Base-by-base conservation (phyloP, 2,329 filamentous ascomycete species). In the Alternaria infectoria region DNA sequence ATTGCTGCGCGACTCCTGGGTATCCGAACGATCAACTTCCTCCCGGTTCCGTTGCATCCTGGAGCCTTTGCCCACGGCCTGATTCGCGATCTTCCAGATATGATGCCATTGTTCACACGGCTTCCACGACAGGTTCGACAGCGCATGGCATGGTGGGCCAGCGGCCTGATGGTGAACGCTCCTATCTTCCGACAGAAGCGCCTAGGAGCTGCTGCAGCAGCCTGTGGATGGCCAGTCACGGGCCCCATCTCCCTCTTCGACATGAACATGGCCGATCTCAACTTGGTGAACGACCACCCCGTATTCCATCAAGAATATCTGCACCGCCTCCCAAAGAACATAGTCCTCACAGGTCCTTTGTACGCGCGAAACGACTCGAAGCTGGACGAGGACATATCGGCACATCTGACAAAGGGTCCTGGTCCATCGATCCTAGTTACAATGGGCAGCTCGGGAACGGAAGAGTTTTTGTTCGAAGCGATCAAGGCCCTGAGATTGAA, bases 241-340 rank as follows among this genome's bases (percentile, higher is more conserved):
- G 75, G 75, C 0, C 75, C 75, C 1, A 76, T 77, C 30, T 75
- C 72, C 2, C 69, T 77, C 12, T 77, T 77, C 64, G 75, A 77
- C 28, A 77, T 77, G 73, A 76, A 76, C 51, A 76, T 76, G 74
- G 75, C 75, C 3, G 74, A 77, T 46, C 75, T 77, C 21, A 77
- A 77, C 50, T 55, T 77, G 23, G 75, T 77, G 43, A 77, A 77
- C 57, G 75, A 77, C 36, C 74, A 76, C 61, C 75, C 75, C 17
- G 57, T 73, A 13, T 77, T 77, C 60, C 75, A 77, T 40, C 64
- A 69, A 21, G 75, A 76, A 54, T 77, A 77, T 55, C 47, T 73
- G 4, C 67, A 76, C 54, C 70, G 67, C 7, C 61, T 77, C 9
- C 75, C 75, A 3, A 64, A 71, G 49, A 76, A 77, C 56, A 76